A percentile compares a stretch with the other conserved stretches of the same genome.
phyloP scores from a whole-genome alignment of 2,329 filamentous ascomycete genomes.

The Fusarium sp. region DNA sequence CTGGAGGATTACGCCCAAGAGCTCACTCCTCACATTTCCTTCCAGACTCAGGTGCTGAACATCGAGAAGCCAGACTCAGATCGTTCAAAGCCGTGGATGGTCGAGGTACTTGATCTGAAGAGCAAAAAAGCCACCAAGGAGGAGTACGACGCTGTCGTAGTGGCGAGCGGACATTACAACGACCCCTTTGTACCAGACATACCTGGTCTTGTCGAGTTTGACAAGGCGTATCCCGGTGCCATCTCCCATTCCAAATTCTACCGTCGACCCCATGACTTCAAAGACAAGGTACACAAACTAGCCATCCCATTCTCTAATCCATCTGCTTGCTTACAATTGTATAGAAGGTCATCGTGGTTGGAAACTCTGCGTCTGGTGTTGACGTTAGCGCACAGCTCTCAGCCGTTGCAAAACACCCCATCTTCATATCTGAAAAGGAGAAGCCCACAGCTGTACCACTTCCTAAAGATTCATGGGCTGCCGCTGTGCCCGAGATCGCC shows the following conservation, averaged over 20 bases:
- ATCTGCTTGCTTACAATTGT: constrained; percentile 33
- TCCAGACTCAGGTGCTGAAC: constrained; percentile 70
- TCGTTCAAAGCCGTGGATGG: constrained; percentile 54
- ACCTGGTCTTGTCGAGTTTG: constrained; percentile 64
- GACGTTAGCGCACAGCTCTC: constrained; percentile 76
- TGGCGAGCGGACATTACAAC: constrained; percentile 72
- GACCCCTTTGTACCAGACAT: constrained; percentile 69
- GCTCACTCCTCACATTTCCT: constrained; percentile 66
- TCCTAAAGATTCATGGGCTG: constrained; percentile 49
- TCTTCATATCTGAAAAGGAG: constrained; percentile 66
- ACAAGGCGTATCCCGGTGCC: constrained; percentile 58
- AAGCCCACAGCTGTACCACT: constrained; percentile 40
- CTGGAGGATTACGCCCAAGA: constrained; percentile 72
- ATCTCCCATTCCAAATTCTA: constrained; percentile 77
- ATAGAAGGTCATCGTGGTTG: constrained; percentile 74
- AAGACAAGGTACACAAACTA: constrained; percentile 44
- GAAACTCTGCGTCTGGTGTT: constrained; percentile 76
- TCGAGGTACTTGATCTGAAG: constrained; percentile 52
- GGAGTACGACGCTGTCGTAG: constrained; percentile 70
- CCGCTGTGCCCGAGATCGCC: constrained; percentile 58
- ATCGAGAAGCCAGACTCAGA: constrained; percentile 41
- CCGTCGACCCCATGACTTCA: constrained; percentile 56
- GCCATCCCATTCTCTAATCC: no score
- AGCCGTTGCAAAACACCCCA: constrained; percentile 60
- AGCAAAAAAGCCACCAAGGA: constrained; percentile 35